Percentiles rank a stretch among this genome's conserved stretches.
phyloP scores from a whole-genome alignment of 306 rosid genomes.

The Cicer yamashitae region DNA sequence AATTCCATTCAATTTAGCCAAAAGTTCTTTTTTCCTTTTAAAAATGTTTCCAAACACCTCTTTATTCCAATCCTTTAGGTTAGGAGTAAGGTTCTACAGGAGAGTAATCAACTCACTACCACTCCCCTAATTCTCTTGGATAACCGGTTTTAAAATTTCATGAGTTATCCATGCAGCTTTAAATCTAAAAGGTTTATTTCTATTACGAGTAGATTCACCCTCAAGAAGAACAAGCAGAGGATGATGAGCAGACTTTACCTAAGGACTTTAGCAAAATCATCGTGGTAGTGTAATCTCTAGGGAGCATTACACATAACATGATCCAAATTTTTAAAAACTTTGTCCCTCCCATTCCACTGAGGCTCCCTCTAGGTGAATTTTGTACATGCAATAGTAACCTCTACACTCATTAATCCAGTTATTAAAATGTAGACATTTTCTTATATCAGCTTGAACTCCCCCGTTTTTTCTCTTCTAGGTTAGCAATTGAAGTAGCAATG shows the following conservation, averaged over 20 bases:
- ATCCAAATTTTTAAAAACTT: background rate
- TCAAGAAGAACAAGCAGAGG: background rate
- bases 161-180: background rate
- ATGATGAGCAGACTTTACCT: background rate
- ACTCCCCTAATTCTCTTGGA: too few relatives aligned
- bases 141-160: background rate
- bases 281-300: background rate
- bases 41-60: background rate
- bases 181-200: background rate
- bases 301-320: background rate
- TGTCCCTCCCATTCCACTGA: background rate
- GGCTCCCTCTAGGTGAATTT: background rate
- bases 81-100: too few relatives aligned
- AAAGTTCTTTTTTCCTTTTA: background rate
- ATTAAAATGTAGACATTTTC: too few relatives aligned
- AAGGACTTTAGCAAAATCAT: background rate
- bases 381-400: too few relatives aligned
- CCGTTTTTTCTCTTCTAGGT: too few relatives aligned
- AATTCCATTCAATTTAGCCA: background rate
- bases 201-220: background rate
- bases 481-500: too few relatives aligned
- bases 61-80: background rate
- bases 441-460: too few relatives aligned
- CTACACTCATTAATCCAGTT: too few relatives aligned
- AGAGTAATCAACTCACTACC: too few relatives aligned